Evolutionary conservation across 768 basidiomycete species (phyloP).

Genomic region (Crepidotus variabilis): DNA sequence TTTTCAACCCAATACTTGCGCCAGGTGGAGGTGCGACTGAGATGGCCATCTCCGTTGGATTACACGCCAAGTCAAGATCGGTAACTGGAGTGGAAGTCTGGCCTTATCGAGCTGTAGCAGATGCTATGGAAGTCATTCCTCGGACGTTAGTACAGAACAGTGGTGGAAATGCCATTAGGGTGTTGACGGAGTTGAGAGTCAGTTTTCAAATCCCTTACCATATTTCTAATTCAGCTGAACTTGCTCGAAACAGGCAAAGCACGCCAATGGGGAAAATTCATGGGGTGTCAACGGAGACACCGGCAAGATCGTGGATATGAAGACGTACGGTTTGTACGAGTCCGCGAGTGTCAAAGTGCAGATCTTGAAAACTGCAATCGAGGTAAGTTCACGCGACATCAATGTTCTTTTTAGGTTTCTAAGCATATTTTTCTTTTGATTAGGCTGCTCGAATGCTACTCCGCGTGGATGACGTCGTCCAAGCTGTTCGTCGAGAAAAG

Average conservation of each 20-base stretch:
- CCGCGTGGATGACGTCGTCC: conserved; percentile 92
- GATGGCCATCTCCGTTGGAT: conserved; percentile 92
- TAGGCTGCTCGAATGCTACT: conserved; percentile 87
- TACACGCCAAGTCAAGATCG: conserved; percentile 75
- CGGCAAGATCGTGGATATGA: conserved; percentile 96
- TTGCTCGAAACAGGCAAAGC: conserved; percentile 69
- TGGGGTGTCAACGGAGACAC: conserved; percentile 97
- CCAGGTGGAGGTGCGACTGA: conserved; percentile 98
- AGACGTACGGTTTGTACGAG: conserved; percentile 88
- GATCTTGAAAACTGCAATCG: conserved; percentile 95
- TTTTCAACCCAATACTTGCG: conserved; percentile 91
- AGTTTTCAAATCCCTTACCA: conserved; percentile 24
- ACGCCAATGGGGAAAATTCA: conserved; percentile 84
- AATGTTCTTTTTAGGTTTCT: background rate
- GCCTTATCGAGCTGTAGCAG: conserved; percentile 89
- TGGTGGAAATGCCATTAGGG: conserved; percentile 92
- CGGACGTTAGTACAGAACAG: conserved; percentile 92
- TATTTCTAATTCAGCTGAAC: background rate
- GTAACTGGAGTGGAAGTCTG: conserved; percentile 88
- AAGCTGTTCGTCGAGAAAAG: conserved; percentile 79
- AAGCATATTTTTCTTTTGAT: background rate
- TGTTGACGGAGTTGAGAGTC: conserved; percentile 90
- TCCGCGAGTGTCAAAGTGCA: conserved; percentile 96
- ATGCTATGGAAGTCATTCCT: conserved; percentile 97
- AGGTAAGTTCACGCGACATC: conserved; percentile 43